A percentile compares a stretch with the other conserved stretches of the same genome.
phyloP scores from a whole-genome alignment of 2,329 filamentous ascomycete genomes.

The Sarocladiaceae sp. region DNA sequence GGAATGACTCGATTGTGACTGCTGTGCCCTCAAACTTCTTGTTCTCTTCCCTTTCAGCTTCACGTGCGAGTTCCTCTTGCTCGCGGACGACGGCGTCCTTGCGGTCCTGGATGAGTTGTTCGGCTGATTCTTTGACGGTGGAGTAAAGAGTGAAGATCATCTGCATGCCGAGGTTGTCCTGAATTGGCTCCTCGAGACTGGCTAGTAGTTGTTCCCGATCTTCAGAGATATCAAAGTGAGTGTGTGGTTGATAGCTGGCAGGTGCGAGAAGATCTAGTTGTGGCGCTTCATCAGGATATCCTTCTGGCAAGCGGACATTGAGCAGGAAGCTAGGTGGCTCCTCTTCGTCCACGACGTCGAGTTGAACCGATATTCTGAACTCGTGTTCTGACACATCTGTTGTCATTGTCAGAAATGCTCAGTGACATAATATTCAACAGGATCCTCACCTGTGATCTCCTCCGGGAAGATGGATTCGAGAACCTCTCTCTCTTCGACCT shows the following conservation, averaged over 20 bases:
- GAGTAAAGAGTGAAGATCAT: constrained; percentile 95
- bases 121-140: constrained; percentile 84
- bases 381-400: constrained; percentile 85
- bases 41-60: constrained; percentile 85
- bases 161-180: constrained; percentile 93
- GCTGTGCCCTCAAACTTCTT: constrained; percentile 89
- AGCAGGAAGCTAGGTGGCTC: constrained; percentile 72
- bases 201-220: constrained; percentile 74
- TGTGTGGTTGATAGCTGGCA: constrained; percentile 64
- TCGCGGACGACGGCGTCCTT: constrained; percentile 58
- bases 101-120: constrained; percentile 74
- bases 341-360: constrained; percentile 66
- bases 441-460: constrained; percentile 75
- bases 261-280: constrained; percentile 73
- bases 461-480: constrained; percentile 98
- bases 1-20: constrained; percentile 83
- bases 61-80: constrained; percentile 50
- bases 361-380: constrained; percentile 79
- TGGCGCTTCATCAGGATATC: constrained; percentile 85
- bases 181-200: constrained; percentile 68
- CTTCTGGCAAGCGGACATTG: constrained; percentile 82
- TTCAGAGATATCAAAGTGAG: constrained; percentile 71
- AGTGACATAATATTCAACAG: constrained; percentile 10
- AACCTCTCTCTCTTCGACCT: constrained; percentile 93
- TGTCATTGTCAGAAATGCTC: not conserved